Evolutionary conservation across 805 yeast species (phyloP), one percentile per base, ranked within the genome.

Genomic region (Kuraishia borneana): DNA sequence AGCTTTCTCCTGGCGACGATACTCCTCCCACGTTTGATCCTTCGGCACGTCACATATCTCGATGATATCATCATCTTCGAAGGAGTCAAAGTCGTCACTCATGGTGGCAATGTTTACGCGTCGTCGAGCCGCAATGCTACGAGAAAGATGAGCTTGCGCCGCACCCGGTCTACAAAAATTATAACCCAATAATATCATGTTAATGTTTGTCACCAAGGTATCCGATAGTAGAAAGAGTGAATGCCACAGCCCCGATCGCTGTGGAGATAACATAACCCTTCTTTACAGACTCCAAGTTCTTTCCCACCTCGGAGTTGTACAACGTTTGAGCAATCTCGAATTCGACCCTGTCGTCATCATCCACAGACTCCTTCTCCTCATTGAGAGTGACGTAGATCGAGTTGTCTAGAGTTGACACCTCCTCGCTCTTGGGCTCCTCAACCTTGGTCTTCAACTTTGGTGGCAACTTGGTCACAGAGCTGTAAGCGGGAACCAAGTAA

Each of bases 141-240:
- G n/a, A n/a, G n/a, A n/a, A n/a, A n/a, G n/a, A n/a, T n/a, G n/a
- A n/a, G n/a, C n/a, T n/a, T n/a, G n/a, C n/a, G n/a, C n/a, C n/a
- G n/a, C n/a, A n/a, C n/a, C n/a, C n/a, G n/a, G n/a, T n/a, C n/a
- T n/a, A n/a, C n/a, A 18, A 29, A 6, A 10, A 16, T 21, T 6
- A 21, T 33, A 18, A 30, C 18, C 13, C 21, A 17, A n/a, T 10
- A 14, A 29, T 29, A 19, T 6, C 7, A 29, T 6, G 14, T 4
- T 26, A 36, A 31, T 31, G 21, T 28, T 41, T 41, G 46, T 76
- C 84, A 9, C 84, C 84, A 36, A 70, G 47, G 35, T 72, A 61
- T 10, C 84, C 84, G 40, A 76, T 49, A 8, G 63, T 45, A 17
- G 77, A 63, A 34, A 76, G 50, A 4, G 64, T 47, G 35, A 73